phyloP scores from a whole-genome alignment of 2,329 filamentous ascomycete species.

The Chaetomium strumarium region DNA sequence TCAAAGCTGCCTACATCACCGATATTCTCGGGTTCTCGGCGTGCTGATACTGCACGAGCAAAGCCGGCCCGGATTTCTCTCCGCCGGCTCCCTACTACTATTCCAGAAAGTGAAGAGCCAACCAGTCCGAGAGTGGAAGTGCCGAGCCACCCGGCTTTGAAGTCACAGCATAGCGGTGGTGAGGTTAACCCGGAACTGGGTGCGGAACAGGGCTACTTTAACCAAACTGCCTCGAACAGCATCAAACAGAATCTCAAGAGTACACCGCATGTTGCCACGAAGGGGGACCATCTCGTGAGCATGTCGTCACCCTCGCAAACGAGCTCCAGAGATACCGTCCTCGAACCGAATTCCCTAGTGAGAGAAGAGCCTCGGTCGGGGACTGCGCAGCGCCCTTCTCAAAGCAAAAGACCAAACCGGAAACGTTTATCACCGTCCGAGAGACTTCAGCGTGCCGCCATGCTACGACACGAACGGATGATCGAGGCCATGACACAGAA shows the following conservation, averaged over 20 bases:
- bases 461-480: slow-evolving; percentile 12
- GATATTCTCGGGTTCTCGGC: neutral
- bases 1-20: neutral
- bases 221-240: no score
- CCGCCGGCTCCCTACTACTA: neutral
- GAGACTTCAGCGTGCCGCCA: slow-evolving; percentile 10
- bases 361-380: neutral
- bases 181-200: no score
- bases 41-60: neutral
- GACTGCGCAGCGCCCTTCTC: no score
- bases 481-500: neutral
- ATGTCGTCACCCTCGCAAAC: no score
- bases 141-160: no score
- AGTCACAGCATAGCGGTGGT: no score
- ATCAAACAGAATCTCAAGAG: no score
- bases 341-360: neutral
- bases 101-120: neutral
- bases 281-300: no score
- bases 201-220: no score
- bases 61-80: neutral
- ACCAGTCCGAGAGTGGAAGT: neutral
- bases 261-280: no score
- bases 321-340: neutral
- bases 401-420: neutral
- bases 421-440: slow-evolving; percentile 9